phyloP scores from a whole-genome alignment of 495 filamentous ascomycete species.

The Jackrogersella minutella region DNA sequence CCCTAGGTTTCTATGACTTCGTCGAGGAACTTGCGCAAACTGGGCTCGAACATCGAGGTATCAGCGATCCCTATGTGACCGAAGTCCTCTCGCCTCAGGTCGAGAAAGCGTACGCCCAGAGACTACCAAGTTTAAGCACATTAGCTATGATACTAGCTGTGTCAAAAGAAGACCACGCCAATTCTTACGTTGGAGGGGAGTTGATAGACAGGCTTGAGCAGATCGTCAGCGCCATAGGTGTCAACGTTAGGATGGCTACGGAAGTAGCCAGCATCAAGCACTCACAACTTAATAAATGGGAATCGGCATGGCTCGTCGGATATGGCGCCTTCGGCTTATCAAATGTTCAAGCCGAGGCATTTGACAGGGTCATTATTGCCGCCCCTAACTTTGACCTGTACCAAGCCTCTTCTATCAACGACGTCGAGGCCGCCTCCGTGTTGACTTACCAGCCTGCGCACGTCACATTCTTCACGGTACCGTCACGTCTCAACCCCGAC shows the following conservation, averaged over 20 bases:
- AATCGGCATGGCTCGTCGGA: constrained; percentile 32
- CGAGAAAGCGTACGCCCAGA: constrained; percentile 52
- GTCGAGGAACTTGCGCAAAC: constrained; percentile 14
- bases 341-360: constrained; percentile 14
- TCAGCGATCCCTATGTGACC: constrained; percentile 28
- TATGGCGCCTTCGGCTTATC: constrained; percentile 5
- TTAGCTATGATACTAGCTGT: constrained; percentile 30
- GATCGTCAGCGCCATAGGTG: constrained; percentile 16
- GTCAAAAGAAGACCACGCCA: constrained; percentile 35
- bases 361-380: constrained; percentile 42
- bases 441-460: constrained; percentile 26
- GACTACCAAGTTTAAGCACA: constrained; percentile 16
- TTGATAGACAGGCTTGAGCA: constrained; percentile 36
- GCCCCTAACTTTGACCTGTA: constrained; percentile 25
- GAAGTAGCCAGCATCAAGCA: constrained; percentile 29
- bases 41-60: constrained; percentile 22
- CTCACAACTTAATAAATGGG: constrained; percentile 9
- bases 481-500: constrained; percentile 17
- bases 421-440: constrained; percentile 19
- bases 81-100: constrained; percentile 60
- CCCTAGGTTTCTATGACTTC: constrained; percentile 18
- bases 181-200: constrained; percentile 32
- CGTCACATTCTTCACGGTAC: constrained; percentile 36
- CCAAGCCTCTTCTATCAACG: constrained; percentile 14
- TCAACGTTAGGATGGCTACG: constrained; percentile 19